Conservation (phyloP, 805 yeast genomes). For the Wickerhamomyces chaumierensis region DNA sequence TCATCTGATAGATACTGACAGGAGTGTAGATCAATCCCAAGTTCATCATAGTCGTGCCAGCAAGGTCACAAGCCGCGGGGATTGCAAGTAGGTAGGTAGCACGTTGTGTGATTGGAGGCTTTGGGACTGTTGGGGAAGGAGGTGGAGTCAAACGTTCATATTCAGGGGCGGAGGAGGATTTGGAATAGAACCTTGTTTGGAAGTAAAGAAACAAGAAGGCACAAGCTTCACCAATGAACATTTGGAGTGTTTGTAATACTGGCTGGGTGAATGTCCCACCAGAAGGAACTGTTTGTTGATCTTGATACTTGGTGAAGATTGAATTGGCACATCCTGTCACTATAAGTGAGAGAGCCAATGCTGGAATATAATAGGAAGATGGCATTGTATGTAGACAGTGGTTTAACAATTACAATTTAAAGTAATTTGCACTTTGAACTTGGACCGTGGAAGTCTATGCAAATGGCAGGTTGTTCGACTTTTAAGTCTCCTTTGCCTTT, state of each 20-base stretch:
- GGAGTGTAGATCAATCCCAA: slow-evolving; percentile 67
- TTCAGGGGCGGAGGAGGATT: not conserved
- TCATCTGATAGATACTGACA: slow-evolving; percentile 76
- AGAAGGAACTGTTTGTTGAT: slow-evolving; percentile 53
- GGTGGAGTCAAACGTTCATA: not conserved
- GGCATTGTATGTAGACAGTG: slow-evolving; percentile 9
- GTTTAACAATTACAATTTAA: too few relatives aligned
- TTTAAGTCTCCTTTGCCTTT: too few relatives aligned
- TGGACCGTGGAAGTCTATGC: too few relatives aligned
- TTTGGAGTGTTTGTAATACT: slow-evolving; percentile 66
- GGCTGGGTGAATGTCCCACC: slow-evolving; percentile 61
- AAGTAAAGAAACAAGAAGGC: slow-evolving; percentile 31
- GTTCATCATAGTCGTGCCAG: slow-evolving; percentile 67
- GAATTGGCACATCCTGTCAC: slow-evolving; percentile 66
- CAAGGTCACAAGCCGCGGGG: slow-evolving; percentile 62
- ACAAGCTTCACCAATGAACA: slow-evolving; percentile 64
- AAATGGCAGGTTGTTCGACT: too few relatives aligned
- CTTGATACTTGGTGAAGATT: slow-evolving; percentile 64
- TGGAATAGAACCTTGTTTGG: not conserved
- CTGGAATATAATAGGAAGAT: slow-evolving; percentile 1
- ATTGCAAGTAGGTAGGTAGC: slow-evolving; percentile 29
- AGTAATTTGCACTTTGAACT: too few relatives aligned
- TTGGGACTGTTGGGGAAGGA: not conserved
- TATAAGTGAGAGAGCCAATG: slow-evolving; percentile 36
- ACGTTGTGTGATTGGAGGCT: not conserved